Evolutionary conservation across 73 alveolate genomes (phyloP).

Genomic region (Tetrahymena malaccensis): DNA sequence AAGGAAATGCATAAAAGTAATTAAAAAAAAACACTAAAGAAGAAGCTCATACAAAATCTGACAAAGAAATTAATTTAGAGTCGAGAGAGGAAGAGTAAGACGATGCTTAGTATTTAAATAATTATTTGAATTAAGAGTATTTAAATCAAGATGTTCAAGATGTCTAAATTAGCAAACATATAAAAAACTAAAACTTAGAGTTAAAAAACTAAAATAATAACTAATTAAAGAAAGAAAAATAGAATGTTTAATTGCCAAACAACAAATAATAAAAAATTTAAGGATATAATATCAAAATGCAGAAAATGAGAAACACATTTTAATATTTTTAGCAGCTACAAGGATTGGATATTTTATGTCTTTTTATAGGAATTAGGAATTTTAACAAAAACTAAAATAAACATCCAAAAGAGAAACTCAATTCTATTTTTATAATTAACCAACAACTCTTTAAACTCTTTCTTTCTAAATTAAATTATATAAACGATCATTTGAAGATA

Average conservation of each 20-base stretch:
- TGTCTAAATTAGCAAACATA: background rate
- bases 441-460: background rate
- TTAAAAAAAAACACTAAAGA: background rate
- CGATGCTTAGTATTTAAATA: background rate
- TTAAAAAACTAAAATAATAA: background rate
- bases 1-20: background rate
- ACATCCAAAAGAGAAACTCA: background rate
- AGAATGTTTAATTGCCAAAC: background rate
- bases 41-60: background rate
- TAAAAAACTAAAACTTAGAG: background rate
- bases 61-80: background rate
- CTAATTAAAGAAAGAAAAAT: background rate
- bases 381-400: background rate
- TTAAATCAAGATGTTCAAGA: background rate
- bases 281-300: background rate
- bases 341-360: background rate
- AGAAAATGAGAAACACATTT: background rate
- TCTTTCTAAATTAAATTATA: background rate
- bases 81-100: background rate
- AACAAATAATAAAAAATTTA: background rate
- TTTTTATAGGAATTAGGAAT: background rate
- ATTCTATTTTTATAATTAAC: background rate
- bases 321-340: background rate
- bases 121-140: background rate
- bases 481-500: background rate